Evolutionary conservation across 148 eudicot genomes (phyloP), one percentile per base, ranked within the genome.

Genomic region (Hydrangea macrophylla): DNA sequence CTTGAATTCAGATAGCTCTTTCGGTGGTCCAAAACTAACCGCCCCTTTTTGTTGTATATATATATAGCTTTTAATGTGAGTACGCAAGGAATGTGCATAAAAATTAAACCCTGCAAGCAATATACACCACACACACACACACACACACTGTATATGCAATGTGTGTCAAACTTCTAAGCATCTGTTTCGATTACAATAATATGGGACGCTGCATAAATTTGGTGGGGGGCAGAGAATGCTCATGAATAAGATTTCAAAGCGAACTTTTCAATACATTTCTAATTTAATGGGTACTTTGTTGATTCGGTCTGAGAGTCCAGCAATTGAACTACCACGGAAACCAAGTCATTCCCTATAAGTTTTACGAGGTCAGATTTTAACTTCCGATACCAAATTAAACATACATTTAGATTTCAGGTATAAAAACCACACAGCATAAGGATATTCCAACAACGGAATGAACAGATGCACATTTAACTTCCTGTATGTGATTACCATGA

Each of bases 41-140:
- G 20, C 65, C 1, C 31, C 40, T 58, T 53, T 62, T 62, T 57
- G 30, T 54, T 42, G 33, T 67, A 22, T 55, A 68, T 69, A 64
- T 67, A 22, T 55, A 68, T 69, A 64, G 55, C 45, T 70, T 64
- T 60, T 26, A n/a, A 28, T 67, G 66, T 60, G 65, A 53, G 40
- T 39, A 60, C 1, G 65, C 23, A 61, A 36, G 35, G 45, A 53
- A 17, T 7, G 70, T n/a, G 45, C 17, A 37, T 26, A 45, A 22
- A 9, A 40, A 55, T 10, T 10, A 25, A 24, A 48, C 24, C 18
- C 24, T 42, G 22, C 51, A 27, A 27, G 37, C 15, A 73, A 44
- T 35, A 24, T 65, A 32, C n/a, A n/a, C n/a, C n/a, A n/a, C n/a
- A n/a, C n/a, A n/a, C n/a, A n/a, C n/a, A n/a, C n/a, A n/a, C n/a